Evolutionary conservation across 2,329 filamentous ascomycete genomes (phyloP).

Genomic region (Nannizziopsis barbatae): DNA sequence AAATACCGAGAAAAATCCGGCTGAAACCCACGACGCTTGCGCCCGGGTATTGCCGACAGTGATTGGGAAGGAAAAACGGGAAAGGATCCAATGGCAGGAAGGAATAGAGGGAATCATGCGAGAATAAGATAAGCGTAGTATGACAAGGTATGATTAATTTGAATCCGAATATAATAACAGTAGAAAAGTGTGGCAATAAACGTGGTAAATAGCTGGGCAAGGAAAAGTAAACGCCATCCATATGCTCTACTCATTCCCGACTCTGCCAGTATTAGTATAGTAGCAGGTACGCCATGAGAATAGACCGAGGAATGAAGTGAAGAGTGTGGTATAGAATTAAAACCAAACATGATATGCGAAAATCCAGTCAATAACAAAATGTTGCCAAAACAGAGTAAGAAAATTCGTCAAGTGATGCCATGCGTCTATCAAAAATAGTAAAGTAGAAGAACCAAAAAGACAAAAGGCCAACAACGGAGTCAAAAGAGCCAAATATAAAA

Average conservation of each 20-base stretch:
- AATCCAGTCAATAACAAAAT: not conserved
- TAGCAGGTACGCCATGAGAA: slow-evolving; percentile 1
- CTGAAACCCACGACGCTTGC: no score
- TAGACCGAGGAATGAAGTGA: not conserved
- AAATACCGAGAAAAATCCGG: no score
- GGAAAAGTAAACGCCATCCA: slow-evolving; percentile 9
- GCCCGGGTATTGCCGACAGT: no score
- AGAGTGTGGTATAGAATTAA: not conserved
- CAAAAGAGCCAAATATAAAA: not conserved
- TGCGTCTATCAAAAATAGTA: slow-evolving; percentile 9
- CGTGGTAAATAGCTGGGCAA: not conserved
- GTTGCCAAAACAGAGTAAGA: not conserved
- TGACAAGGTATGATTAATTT: no score
- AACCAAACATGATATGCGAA: slow-evolving; percentile 1
- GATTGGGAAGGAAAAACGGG: no score
- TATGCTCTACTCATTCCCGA: slow-evolving; percentile 11
- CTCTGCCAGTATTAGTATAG: slow-evolving; percentile 7
- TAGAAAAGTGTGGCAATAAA: not conserved
- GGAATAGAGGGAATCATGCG: no score
- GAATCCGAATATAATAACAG: no score
- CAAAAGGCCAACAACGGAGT: not conserved
- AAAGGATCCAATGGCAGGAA: no score
- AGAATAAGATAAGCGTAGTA: no score
- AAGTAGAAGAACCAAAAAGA: not conserved
- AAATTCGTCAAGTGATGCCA: slow-evolving; percentile 10